These are phyloP conservation scores for Penicillium parvum DNA, from an alignment of 495 filamentous ascomycete species.

Conservation along the genomic window DNA sequence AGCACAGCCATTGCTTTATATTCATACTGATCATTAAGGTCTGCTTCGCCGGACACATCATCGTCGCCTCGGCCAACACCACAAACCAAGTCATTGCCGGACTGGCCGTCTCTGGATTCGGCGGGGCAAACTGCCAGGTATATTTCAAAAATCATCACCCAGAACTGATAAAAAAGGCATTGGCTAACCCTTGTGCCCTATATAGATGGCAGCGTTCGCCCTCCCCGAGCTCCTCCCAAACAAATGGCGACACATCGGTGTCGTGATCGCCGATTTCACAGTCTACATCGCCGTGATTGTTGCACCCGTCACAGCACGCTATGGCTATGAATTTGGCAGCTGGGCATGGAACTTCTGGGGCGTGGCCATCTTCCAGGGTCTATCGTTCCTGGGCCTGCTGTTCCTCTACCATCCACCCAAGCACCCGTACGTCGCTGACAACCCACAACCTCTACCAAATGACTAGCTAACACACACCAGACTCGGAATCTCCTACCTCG, in stretches of 20 bases:
- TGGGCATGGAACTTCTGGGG: slow-evolving; percentile 27
- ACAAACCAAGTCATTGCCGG: slow-evolving; percentile 23
- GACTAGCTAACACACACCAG: too few species aligned
- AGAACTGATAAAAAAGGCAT: too few species aligned
- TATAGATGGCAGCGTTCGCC: slow-evolving; percentile 26
- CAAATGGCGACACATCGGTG: slow-evolving; percentile 27
- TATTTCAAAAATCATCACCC: too few species aligned
- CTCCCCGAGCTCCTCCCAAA: slow-evolving; percentile 26
- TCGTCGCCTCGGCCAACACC: slow-evolving; percentile 21
- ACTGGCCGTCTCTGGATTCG: slow-evolving; percentile 20
- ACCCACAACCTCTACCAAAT: too few species aligned
- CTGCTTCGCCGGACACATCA: slow-evolving; percentile 21
- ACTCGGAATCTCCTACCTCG: slow-evolving; percentile 14
- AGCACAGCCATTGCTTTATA: too few species aligned
- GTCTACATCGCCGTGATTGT: slow-evolving; percentile 26
- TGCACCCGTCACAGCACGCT: slow-evolving; percentile 22
- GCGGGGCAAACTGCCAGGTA: slow-evolving; percentile 24
- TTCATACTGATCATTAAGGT: slow-evolving; percentile 5
- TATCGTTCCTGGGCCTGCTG: slow-evolving; percentile 19
- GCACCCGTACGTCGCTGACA: slow-evolving; percentile 20
- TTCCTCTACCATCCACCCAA: slow-evolving; percentile 23
- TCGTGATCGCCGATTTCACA: slow-evolving; percentile 23
- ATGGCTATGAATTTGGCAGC: slow-evolving; percentile 17
- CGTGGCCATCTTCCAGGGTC: slow-evolving; percentile 21
- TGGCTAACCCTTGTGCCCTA: too few species aligned